Conservation (phyloP, 177 flowering plant genomes). For the Telopea speciosissima region DNA sequence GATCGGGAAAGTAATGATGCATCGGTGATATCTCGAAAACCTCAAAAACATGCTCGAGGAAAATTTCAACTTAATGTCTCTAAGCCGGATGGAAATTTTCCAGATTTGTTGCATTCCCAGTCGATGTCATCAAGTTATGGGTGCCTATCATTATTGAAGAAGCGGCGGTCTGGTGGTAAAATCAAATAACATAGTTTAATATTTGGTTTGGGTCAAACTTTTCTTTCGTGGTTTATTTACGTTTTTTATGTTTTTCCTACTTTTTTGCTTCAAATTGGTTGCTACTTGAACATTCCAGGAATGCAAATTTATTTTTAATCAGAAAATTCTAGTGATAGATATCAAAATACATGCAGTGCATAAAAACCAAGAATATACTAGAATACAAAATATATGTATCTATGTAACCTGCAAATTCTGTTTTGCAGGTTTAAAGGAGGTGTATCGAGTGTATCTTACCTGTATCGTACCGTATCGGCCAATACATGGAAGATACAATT, state of each 20-base stretch:
- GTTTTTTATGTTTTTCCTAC: background rate
- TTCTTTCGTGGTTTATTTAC: background rate
- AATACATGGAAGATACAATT: too few species aligned
- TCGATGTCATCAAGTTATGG: slow-evolving; percentile 36
- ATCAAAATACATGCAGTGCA: too few species aligned
- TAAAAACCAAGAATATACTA: too few species aligned
- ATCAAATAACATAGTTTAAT: slow-evolving; percentile 4
- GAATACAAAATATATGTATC: too few species aligned
- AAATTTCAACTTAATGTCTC: slow-evolving; percentile 26
- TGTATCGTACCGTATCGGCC: too few species aligned
- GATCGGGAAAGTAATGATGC: slow-evolving; percentile 66
- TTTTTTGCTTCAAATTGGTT: background rate
- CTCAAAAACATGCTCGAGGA: slow-evolving; percentile 48
- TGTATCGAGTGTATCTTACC: too few species aligned
- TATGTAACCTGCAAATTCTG: too few species aligned
- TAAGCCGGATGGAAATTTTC: slow-evolving; percentile 24
- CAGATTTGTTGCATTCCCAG: slow-evolving; percentile 35
- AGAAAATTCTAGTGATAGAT: too few species aligned
- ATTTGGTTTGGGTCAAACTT: background rate
- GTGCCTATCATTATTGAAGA: slow-evolving; percentile 48
- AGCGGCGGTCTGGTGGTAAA: slow-evolving; percentile 53
- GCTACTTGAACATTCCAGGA: background rate
- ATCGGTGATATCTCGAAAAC: slow-evolving; percentile 35
- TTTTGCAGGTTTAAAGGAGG: too few species aligned
- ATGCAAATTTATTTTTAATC: too few species aligned